These are phyloP conservation scores for Salvia sclarea DNA, from an alignment of 305 asterid species.

Conservation along the genomic window DNA sequence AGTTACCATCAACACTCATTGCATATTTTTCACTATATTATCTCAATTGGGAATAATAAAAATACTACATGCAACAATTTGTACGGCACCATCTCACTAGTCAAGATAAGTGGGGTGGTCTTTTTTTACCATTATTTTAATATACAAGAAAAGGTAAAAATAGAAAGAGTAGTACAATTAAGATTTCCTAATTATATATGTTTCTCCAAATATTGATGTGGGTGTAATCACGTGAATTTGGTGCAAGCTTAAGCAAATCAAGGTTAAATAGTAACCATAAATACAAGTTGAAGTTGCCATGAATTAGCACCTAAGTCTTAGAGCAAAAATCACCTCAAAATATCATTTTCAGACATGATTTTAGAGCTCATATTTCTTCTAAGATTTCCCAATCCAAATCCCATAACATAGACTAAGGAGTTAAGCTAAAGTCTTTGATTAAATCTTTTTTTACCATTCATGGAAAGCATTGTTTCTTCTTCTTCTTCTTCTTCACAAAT, in stretches of 20 bases:
- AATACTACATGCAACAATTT: too few species aligned
- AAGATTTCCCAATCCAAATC: constrained; percentile 48
- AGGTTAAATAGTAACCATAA: background rate
- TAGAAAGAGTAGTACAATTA: background rate
- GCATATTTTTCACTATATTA: too few species aligned
- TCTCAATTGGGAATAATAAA: background rate
- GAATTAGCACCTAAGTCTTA: constrained; percentile 26
- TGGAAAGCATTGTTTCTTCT: constrained; percentile 40
- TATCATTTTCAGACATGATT: too few species aligned
- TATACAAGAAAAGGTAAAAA: background rate
- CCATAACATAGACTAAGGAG: constrained; percentile 42
- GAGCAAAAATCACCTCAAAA: constrained; percentile 19
- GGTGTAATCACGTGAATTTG: background rate
- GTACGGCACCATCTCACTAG: background rate
- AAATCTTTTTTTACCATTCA: constrained; percentile 22
- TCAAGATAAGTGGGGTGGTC: background rate
- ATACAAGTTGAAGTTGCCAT: constrained; percentile 20
- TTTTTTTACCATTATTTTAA: background rate
- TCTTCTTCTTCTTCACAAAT: constrained; percentile 40
- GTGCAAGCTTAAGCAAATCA: background rate
- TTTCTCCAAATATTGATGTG: background rate
- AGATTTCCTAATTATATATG: background rate
- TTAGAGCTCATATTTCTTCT: constrained; percentile 47
- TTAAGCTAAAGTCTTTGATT: constrained; percentile 62
- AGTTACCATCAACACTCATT: too few species aligned